Base-by-base conservation (phyloP, 192 early-diverging fungal genomes). In the Backusella tuberculispora region DNA sequence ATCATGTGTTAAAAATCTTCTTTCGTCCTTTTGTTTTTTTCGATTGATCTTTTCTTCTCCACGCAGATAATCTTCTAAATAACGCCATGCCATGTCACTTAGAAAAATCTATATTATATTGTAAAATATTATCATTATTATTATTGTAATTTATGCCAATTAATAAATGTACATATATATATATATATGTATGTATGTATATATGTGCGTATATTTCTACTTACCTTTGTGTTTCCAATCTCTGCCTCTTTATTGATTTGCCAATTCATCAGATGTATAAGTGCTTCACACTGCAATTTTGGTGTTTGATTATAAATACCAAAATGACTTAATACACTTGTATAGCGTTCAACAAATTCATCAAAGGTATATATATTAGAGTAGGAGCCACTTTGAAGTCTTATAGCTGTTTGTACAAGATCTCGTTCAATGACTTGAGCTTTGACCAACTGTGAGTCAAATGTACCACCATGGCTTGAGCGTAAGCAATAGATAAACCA, bases 261-360 rank as follows among this genome's bases (percentile, higher is more conserved):
- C 90, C 90, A 92, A 47, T 90, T 90, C 75, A 84, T 75, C 41
- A 86, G 85, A 29, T 86, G 79, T 1, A 84, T 79, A 17, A 78
- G 66, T 7, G 81, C 75, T 43, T 85, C 83, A 56, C 78, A 81
- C 66, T 83, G 82, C 15, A 64, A 74, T 37, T 76, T 73, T 43
- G 46, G 74, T 14, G 48, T 73, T 13, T 71, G 63, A 40, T 48
- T 40, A 43, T 87, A 78, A 66, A 87, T 46, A 15, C 71, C 79
- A 38, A 83, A 69, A 8, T 78, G 53, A 26, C 83, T 82, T 21
- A 92, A 69, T 13, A 90, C 79, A 17, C 84, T 70, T 0, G 80
- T 77, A 83, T 94, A 98, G 4, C 95, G 88, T n/a, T 90, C 85
- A 29, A 88, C 71, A 75, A 97, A 93, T 74, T 96, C 95, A 48